Conservation (phyloP, 495 filamentous ascomycete species). For the Aspergillus sclerotiicarbonarius region DNA sequence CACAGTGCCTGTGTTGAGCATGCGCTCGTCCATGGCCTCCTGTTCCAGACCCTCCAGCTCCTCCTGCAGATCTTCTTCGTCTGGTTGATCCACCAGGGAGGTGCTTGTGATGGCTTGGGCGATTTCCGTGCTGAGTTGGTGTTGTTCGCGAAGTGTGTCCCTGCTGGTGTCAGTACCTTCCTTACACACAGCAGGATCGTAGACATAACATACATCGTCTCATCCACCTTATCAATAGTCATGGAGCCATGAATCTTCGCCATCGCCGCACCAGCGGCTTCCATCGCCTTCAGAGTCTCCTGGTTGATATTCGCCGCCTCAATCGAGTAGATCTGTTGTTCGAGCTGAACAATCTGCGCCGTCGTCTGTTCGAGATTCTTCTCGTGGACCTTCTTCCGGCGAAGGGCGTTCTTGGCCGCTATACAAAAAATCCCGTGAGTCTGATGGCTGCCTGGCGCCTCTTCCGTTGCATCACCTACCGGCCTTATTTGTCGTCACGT, state of each 20-base stretch:
- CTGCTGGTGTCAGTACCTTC: conserved; percentile 39
- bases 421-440: conserved; percentile 16
- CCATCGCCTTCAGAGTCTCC: conserved; percentile 93
- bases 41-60: conserved; percentile 79
- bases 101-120: conserved; percentile 74
- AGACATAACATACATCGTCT: conserved; percentile 74
- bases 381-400: conserved; percentile 91
- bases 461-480: conserved; percentile 34
- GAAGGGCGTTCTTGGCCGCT: conserved; percentile 90
- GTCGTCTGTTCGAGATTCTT: conserved; percentile 86
- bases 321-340: conserved; percentile 94
- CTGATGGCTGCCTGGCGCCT: not conserved
- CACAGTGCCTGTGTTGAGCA: conserved; percentile 83
- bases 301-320: conserved; percentile 98
- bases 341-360: conserved; percentile 84
- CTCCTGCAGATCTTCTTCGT: conserved; percentile 82
- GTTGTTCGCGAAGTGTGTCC: conserved; percentile 91
- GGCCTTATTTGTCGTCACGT: conserved; percentile 84
- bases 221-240: conserved; percentile 88
- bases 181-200: not conserved
- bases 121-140: conserved; percentile 90
- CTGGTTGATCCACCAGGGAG: conserved; percentile 66
- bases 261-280: conserved; percentile 85
- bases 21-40: conserved; percentile 85
- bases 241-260: conserved; percentile 85